Evolutionary conservation across 1,284 basidiomycete species (phyloP), one percentile per base, ranked within the genome.

Genomic region (Ustilago crameri): DNA sequence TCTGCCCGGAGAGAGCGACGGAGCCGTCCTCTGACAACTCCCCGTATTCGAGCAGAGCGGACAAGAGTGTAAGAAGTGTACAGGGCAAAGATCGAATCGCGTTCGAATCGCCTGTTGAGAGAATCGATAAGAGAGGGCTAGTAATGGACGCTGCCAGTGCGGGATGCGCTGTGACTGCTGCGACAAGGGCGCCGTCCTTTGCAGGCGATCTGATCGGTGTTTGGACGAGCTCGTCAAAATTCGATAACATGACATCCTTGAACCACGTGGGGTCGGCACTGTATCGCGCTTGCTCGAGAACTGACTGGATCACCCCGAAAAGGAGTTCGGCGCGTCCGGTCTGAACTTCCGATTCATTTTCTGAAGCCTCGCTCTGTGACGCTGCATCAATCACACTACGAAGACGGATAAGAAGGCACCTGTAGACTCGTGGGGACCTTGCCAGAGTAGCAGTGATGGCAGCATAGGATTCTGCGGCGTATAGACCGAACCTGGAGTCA

Each of bases 141-240:
- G 50, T 42, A 3, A 57, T 49, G 18, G 57, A 52, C 17, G n/a
- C 4, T 1, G 64, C 57, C 4, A 60, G 53, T 18, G 27, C 35
- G 2, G 64, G 50, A 17, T 53, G 46, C 3, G 50, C 50, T 8
- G 61, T 50, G n/a, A 67, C 49, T 2, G 64, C 64, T 23, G 54
- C 64, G 20, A 61, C 64, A 30, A 67, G 24, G 23, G 64, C 64
- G 17, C 53, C 64, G 38, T 67, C 64, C 35, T 57, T 42, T 3
- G 57, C 50, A 5, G 49, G 30, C 18, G 48, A 20, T 8, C 17
- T 32, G 30, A 9, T 26, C 10, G 17, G 30, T 2, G 41, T 14
- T 12, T 48, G 22, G 37, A 50, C 43, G 0, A 66, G 40, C 17
- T 27, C 9, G 26, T 24, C 44, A 15, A 66, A 57, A 32, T 1